phyloP scores from a whole-genome alignment of 495 filamentous ascomycete species.

The Neurospora tetrasperma region DNA sequence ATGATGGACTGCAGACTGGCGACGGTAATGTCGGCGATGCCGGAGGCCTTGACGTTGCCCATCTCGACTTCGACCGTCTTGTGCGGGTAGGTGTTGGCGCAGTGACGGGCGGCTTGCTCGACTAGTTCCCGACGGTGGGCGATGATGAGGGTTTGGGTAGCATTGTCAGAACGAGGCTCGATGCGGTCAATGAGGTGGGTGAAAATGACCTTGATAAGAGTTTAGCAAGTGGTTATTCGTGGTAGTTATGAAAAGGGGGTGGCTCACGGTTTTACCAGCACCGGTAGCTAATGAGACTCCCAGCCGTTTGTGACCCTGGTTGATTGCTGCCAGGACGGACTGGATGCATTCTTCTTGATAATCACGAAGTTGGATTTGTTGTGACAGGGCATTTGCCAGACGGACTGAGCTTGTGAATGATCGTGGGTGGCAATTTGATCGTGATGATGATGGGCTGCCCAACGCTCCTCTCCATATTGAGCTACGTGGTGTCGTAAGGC shows the following conservation, averaged over 20 bases:
- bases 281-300: slow-evolving; percentile 90
- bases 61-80: slow-evolving; percentile 83
- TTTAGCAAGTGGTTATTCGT: background rate
- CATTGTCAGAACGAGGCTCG: slow-evolving; percentile 39
- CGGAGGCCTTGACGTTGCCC: slow-evolving; percentile 62
- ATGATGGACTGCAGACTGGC: slow-evolving; percentile 79
- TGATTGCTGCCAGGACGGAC: slow-evolving; percentile 62
- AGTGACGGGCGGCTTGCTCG: slow-evolving; percentile 84
- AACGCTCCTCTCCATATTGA: background rate
- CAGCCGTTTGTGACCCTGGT: slow-evolving; percentile 66
- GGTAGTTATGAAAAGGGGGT: background rate
- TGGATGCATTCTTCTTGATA: slow-evolving; percentile 90
- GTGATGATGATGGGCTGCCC: background rate
- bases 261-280: slow-evolving; percentile 74
- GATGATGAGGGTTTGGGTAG: slow-evolving; percentile 78
- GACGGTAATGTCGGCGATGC: slow-evolving; percentile 81
- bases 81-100: slow-evolving; percentile 64
- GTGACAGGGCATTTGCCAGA: background rate
- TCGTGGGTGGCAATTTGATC: background rate
- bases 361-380: slow-evolving; percentile 50
- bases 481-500: background rate
- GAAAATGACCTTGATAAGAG: slow-evolving; percentile 65
- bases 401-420: background rate
- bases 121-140: slow-evolving; percentile 92
- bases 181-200: slow-evolving; percentile 85